phyloP scores from a whole-genome alignment of 116 monocot species.

The Iris pallida region DNA sequence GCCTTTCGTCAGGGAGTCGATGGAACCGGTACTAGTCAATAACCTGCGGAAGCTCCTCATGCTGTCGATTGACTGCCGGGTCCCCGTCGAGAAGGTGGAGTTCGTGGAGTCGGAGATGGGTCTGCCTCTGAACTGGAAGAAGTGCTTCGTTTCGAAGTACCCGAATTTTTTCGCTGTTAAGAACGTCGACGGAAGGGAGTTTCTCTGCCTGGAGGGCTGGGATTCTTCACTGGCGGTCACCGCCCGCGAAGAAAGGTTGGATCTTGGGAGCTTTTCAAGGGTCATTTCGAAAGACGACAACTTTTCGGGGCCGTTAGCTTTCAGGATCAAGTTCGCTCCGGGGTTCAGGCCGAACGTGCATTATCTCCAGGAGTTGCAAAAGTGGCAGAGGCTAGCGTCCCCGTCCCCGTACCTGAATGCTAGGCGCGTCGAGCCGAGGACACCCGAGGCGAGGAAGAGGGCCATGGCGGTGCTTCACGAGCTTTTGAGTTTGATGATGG shows the following conservation, averaged over 20 bases:
- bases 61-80: slow-evolving; percentile 85
- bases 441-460: slow-evolving; percentile 80
- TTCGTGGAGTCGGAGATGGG: no score
- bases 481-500: slow-evolving; percentile 72
- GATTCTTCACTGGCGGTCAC: slow-evolving; percentile 78
- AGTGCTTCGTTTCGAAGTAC: slow-evolving; percentile 48
- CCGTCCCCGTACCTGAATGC: no score
- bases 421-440: slow-evolving; percentile 48
- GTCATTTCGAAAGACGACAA: no score
- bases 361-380: no score
- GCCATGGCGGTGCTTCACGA: slow-evolving; percentile 88
- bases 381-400: no score
- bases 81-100: slow-evolving; percentile 51
- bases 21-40: slow-evolving; percentile 77
- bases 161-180: no score
- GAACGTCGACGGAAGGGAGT: slow-evolving; percentile 30
- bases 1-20: slow-evolving; percentile 29
- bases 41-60: slow-evolving; percentile 73
- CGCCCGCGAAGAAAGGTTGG: slow-evolving; percentile 60
- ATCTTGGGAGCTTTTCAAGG: slow-evolving; percentile 31
- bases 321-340: no score
- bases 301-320: no score
- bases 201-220: slow-evolving; percentile 82
- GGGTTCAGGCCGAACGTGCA: no score
- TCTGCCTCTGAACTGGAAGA: no score